Conservation (phyloP, 768 basidiomycete genomes). For the Xerocomellus dryophilus region DNA sequence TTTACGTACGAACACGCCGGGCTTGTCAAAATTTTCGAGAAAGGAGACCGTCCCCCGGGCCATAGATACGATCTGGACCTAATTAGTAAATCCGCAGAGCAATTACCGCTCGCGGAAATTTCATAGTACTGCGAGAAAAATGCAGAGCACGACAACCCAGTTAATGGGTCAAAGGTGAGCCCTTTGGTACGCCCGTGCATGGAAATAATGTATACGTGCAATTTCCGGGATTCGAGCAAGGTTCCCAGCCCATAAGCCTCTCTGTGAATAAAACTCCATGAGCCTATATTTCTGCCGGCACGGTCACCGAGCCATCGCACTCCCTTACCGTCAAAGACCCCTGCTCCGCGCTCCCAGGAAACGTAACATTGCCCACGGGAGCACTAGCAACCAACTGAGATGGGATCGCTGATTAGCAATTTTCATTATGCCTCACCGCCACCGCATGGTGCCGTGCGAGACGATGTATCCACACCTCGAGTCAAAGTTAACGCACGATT, state of each 20-base stretch:
- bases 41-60: slow-evolving; percentile 20
- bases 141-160: slow-evolving; percentile 14
- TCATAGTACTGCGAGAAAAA: slow-evolving; percentile 28
- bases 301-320: slow-evolving; percentile 21
- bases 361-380: slow-evolving; percentile 29
- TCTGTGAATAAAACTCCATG: slow-evolving; percentile 8
- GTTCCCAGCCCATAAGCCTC: slow-evolving; percentile 13
- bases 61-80: slow-evolving; percentile 24
- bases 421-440: slow-evolving; percentile 31
- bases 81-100: slow-evolving; percentile 26
- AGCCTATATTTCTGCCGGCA: slow-evolving; percentile 4
- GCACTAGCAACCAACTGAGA: slow-evolving; percentile 28
- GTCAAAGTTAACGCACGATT: slow-evolving; percentile 16
- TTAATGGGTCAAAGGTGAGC: slow-evolving; percentile 7
- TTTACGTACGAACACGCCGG: slow-evolving; percentile 26
- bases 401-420: slow-evolving; percentile 23
- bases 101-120: slow-evolving; percentile 32
- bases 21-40: slow-evolving; percentile 18
- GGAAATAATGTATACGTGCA: slow-evolving; percentile 16
- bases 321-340: slow-evolving; percentile 13
- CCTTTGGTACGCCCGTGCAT: slow-evolving; percentile 2
- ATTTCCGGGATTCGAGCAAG: slow-evolving; percentile 26
- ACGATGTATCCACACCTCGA: slow-evolving; percentile 20
- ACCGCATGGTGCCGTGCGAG: slow-evolving; percentile 25
- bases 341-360: slow-evolving; percentile 23